phyloP scores from a whole-genome alignment of 2,329 filamentous ascomycete species.

The Trichophyton mentagrophytes region DNA sequence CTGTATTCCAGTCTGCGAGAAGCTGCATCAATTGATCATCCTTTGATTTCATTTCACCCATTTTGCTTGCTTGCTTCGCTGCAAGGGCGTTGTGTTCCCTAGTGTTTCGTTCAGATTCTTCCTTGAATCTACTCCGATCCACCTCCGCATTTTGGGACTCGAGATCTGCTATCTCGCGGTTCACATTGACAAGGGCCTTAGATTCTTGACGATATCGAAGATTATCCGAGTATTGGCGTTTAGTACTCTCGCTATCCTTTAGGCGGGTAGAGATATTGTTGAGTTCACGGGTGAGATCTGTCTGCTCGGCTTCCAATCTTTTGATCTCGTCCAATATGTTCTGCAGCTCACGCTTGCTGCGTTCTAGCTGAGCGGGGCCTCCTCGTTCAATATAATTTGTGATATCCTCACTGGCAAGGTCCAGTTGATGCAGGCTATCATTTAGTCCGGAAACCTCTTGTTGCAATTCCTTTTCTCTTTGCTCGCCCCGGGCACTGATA shows the following conservation, averaged over 20 bases:
- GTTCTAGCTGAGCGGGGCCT: slow-evolving; percentile 57
- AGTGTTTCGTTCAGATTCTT: slow-evolving; percentile 56
- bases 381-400: slow-evolving; percentile 63
- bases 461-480: slow-evolving; percentile 59
- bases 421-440: slow-evolving; percentile 64
- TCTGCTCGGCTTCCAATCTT: slow-evolving; percentile 54
- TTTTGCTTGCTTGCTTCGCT: slow-evolving; percentile 59
- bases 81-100: slow-evolving; percentile 54
- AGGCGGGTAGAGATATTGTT: slow-evolving; percentile 68
- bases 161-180: slow-evolving; percentile 58
- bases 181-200: slow-evolving; percentile 53
- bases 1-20: slow-evolving; percentile 66
- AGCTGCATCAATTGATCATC: slow-evolving; percentile 64
- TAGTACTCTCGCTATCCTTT: slow-evolving; percentile 66
- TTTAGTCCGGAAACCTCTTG: slow-evolving; percentile 59
- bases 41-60: slow-evolving; percentile 70
- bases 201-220: slow-evolving; percentile 68
- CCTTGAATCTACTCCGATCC: slow-evolving; percentile 62
- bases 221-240: slow-evolving; percentile 81
- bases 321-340: slow-evolving; percentile 53
- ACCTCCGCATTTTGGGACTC: slow-evolving; percentile 68
- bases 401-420: slow-evolving; percentile 63
- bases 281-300: slow-evolving; percentile 52
- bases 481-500: slow-evolving; percentile 55
- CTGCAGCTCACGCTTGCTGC: slow-evolving; percentile 57